These are phyloP conservation scores for Alternaria ethzedia DNA, from an alignment of 2,329 filamentous ascomycete species.

Conservation along the genomic window DNA sequence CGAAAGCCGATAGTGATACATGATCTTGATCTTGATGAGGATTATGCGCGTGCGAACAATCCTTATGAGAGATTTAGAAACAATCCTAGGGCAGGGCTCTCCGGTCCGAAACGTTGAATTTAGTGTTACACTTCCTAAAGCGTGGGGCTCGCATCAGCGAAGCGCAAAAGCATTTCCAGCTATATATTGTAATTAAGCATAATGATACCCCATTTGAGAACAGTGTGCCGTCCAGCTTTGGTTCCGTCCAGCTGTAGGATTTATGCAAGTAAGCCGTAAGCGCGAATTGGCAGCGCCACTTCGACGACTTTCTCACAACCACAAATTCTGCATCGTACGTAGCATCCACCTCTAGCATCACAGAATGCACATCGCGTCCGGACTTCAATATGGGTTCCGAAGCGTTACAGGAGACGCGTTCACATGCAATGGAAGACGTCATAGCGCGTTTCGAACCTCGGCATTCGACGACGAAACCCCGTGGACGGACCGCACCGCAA, in stretches of 20 bases:
- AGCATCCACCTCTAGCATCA: background rate
- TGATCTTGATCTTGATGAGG: background rate
- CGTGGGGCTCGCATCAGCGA: background rate
- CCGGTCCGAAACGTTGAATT: background rate
- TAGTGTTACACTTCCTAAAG: background rate
- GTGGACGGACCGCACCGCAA: constrained; percentile 1
- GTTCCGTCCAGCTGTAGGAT: background rate
- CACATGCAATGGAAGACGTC: background rate
- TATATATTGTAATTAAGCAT: background rate
- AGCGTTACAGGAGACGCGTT: background rate
- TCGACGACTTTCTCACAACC: background rate
- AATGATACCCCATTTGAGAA: background rate
- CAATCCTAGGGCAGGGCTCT: background rate
- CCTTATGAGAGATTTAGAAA: constrained; percentile 3
- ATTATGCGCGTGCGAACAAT: background rate
- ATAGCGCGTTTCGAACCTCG: background rate
- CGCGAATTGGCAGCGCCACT: background rate
- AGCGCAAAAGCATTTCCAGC: background rate
- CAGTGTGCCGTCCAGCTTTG: background rate
- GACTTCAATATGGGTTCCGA: no score
- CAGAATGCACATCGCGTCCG: background rate
- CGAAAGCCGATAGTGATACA: background rate
- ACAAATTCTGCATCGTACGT: background rate
- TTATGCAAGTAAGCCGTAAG: background rate
- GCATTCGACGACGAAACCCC: background rate